These are phyloP conservation scores for Xanthoconium stramineum DNA, from an alignment of 768 basidiomycete genomes.

Conservation along the genomic window DNA sequence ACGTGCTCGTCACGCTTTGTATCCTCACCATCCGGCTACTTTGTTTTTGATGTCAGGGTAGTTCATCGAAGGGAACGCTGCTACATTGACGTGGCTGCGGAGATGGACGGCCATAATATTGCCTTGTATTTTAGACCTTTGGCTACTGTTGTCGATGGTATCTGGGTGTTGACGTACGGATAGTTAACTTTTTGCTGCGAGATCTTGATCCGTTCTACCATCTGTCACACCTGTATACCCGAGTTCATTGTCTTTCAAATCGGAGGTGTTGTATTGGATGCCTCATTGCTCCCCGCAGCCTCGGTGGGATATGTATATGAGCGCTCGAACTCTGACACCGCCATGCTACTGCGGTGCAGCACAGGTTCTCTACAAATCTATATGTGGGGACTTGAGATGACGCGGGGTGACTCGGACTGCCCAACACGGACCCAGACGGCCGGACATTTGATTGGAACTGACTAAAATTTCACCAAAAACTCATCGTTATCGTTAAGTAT, in stretches of 20 bases:
- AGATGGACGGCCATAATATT: no score
- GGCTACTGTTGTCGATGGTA: no score
- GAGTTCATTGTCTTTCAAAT: background rate
- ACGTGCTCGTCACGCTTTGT: conserved; percentile 13
- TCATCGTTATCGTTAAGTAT: conserved; percentile 5
- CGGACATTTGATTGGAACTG: background rate
- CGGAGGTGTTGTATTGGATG: background rate
- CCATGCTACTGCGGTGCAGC: background rate
- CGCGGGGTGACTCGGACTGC: background rate
- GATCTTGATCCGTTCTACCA: background rate
- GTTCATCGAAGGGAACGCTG: no score
- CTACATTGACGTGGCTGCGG: no score
- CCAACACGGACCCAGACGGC: background rate
- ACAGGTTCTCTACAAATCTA: background rate
- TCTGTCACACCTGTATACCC: background rate
- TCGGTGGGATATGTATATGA: background rate
- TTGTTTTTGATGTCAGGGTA: conserved; percentile 6
- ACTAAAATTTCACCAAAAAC: background rate
- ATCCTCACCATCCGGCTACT: conserved; percentile 16
- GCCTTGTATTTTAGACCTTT: no score
- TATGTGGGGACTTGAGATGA: background rate
- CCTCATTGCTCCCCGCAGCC: background rate
- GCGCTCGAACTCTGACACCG: conserved; percentile 1
- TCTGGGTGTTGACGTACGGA: background rate
- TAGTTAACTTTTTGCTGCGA: background rate